Percentiles rank a stretch among this genome's conserved stretches.
Conservation (phyloP, 805 yeast species). For the Kazachstania kunashirensis region DNA sequence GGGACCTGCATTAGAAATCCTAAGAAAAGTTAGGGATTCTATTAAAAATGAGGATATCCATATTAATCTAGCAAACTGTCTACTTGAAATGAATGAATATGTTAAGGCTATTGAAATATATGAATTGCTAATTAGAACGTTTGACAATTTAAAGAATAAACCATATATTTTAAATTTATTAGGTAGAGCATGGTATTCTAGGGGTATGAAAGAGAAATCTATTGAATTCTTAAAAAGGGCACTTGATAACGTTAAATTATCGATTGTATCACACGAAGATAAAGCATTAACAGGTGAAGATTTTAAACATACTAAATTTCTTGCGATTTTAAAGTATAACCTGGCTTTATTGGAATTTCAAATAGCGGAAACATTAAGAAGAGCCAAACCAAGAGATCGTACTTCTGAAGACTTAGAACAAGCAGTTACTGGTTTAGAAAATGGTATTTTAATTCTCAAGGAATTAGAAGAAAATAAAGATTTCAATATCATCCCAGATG, state of each 20-base stretch:
- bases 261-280: slow-evolving; percentile 32
- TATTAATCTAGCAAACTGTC: slow-evolving; percentile 80
- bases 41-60: slow-evolving; percentile 74
- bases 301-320: slow-evolving; percentile 26
- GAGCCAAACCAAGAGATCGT: slow-evolving; percentile 50
- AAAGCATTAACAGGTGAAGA: not conserved
- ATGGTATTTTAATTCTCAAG: slow-evolving; percentile 51
- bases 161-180: slow-evolving; percentile 58
- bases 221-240: slow-evolving; percentile 51
- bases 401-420: slow-evolving; percentile 49
- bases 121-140: slow-evolving; percentile 65
- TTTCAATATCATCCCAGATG: slow-evolving; percentile 68
- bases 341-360: slow-evolving; percentile 78
- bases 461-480: slow-evolving; percentile 40
- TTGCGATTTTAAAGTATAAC: slow-evolving; percentile 56
- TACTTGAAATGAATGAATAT: slow-evolving; percentile 71
- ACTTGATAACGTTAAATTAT: slow-evolving; percentile 50
- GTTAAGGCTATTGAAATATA: slow-evolving; percentile 83
- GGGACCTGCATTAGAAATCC: slow-evolving; percentile 71
- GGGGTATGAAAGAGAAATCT: slow-evolving; percentile 63
- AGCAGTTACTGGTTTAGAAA: slow-evolving; percentile 46
- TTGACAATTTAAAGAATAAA: slow-evolving; percentile 49
- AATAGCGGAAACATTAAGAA: slow-evolving; percentile 71
- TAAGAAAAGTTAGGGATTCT: slow-evolving; percentile 84
- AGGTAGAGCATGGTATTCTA: slow-evolving; percentile 80